Base-by-base conservation (phyloP, 2,329 filamentous ascomycete species). In the Exophiala phaeomuriformis region DNA sequence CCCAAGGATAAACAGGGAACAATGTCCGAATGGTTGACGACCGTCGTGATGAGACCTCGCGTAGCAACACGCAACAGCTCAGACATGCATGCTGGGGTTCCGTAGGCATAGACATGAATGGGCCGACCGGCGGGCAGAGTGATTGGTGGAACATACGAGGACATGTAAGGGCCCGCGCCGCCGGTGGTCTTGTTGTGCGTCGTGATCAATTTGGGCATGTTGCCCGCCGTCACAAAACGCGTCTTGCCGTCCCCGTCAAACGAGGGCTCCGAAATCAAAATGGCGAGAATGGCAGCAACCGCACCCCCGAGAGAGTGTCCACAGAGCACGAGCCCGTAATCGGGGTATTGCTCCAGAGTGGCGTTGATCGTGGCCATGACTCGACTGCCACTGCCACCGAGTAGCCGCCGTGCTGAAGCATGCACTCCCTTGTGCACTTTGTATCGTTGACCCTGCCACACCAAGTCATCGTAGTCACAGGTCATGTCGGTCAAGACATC, bases 61-160 rank as follows among this genome's bases (percentile, higher is more conserved):
- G 86, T 90, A 7, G 83, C 83, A 54, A 79, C 79, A 40, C 85
- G 80, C 5, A 90, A 75, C 1, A 82, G 79, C 0, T 84, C 76
- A 0, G 84, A 87, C 77, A 90, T 81, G 9, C 84, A 85, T 0
- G 84, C 80, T 0, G 86, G 85, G 1, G 86, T 83, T 0, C 86
- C 86, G 65, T 89, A 90, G 4, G 86, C 84, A 65, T 88, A 90
- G 8, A 89, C 86, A 62, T 90, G 86, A 19, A 90, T 85, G 2
- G 84, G 83, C 0, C 86, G 78, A 10, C 83, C 81, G 0, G 83
- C 63, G 0, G 86, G 86, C 0, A 90, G 75, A 12, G 74, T 76
- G 32, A 81, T 58, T 53, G 63, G 49, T 3, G 71, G 71, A 31
- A 55, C 39, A 28, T 55, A 55, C n/a, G 53, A 49, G 5, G 45